Evolutionary conservation across 371 early-diverging fungal genomes (phyloP), one percentile per base, ranked within the genome.

Genomic region (Mortierella sp.): DNA sequence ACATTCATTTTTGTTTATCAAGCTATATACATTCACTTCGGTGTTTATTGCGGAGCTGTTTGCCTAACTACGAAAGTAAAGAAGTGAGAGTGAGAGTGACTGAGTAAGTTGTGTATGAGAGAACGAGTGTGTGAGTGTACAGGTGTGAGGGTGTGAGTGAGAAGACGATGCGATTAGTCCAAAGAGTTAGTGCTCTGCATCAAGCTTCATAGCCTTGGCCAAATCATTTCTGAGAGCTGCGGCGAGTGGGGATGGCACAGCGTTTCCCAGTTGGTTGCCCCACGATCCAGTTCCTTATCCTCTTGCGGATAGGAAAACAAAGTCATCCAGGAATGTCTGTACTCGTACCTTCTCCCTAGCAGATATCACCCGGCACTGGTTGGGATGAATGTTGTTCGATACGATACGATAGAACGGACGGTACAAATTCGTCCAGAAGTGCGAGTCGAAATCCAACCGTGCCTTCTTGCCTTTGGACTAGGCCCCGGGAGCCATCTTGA

Each of bases 241-340:
- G 0, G 91, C 90, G 50, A 92, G 84, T 0, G 88, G 89, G 16
- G 89, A 88, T 19, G 93, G 91, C 11, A 92, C 91, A 1, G 92
- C 93, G 67, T 91, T 92, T 26, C 91, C 93, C 14, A 91, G 73
- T 64, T 92, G 92, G 88, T 19, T 83, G 85, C 41, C 85, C 73
- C 31, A 74, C 74, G n/a, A n/a, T n/a, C n/a, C n/a, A n/a, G n/a
- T n/a, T n/a, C n/a, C n/a, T n/a, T n/a, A n/a, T 43, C 78, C 78
- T 4, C 45, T 66, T 41, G 70, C 63, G 39, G 78, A 76, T n/a
- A 79, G 71, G 34, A 91, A 89, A 37, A 79, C 68, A 52, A 92
- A 92, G 2, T 73, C 64, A 66, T 93, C 92, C 0, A 92, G 92
- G 77, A 93, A 93, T 4, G 92, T 91, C 77, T 93, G 92, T 1